A percentile compares a stretch with the other conserved stretches of the same genome.
Conservation (phyloP, 2,329 filamentous ascomycete species). For the Fusarium udum region DNA sequence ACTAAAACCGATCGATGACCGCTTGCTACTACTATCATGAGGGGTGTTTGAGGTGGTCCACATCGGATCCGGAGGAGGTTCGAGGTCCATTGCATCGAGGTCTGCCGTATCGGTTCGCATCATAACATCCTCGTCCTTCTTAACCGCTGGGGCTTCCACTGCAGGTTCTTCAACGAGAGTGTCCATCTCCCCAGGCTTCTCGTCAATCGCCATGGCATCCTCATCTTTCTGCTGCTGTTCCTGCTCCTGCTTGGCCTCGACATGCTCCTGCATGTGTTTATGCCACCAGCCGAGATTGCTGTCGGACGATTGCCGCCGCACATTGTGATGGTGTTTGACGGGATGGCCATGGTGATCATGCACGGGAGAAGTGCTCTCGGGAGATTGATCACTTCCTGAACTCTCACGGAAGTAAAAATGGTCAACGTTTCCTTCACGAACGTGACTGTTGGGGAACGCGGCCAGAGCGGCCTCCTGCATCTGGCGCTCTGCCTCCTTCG, state of each 20-base stretch:
- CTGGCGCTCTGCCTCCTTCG: conserved; percentile 81
- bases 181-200: conserved; percentile 39
- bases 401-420: conserved; percentile 76
- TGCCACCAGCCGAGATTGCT: conserved; percentile 77
- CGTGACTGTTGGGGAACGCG: conserved; percentile 77
- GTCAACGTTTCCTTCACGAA: conserved; percentile 74
- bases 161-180: conserved; percentile 34
- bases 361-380: conserved; percentile 50
- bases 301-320: conserved; percentile 68
- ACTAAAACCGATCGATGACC: conserved; percentile 41
- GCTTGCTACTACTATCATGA: conserved; percentile 35
- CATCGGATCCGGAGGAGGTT: conserved; percentile 52
- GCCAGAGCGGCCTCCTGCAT: conserved; percentile 80
- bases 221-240: conserved; percentile 51
- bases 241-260: conserved; percentile 67
- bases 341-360: conserved; percentile 43
- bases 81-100: conserved; percentile 55
- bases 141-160: conserved; percentile 20
- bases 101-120: conserved; percentile 53
- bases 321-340: conserved; percentile 21
- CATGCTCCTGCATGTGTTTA: conserved; percentile 82
- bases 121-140: conserved; percentile 38
- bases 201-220: conserved; percentile 43
- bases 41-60: conserved; percentile 53
- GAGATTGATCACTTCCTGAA: conserved; percentile 64